Conservation (phyloP, 805 yeast genomes). For the Pichia manshurica region DNA sequence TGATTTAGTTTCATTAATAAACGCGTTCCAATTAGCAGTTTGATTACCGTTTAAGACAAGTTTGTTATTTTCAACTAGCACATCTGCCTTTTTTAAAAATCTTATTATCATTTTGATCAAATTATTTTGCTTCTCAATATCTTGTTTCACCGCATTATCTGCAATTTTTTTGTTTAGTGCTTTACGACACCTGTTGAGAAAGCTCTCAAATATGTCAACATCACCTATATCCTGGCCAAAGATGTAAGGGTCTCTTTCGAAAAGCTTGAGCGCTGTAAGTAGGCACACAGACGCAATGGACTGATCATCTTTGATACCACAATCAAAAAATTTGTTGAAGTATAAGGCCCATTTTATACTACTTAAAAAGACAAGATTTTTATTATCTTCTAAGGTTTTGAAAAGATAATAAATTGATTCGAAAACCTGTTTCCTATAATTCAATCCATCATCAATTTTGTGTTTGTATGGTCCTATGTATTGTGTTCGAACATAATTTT, state of each 20-base stretch:
- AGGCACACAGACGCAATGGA: conserved; percentile 52
- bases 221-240: conserved; percentile 17
- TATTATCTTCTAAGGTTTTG: conserved; percentile 28
- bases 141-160: conserved; percentile 64
- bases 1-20: conserved; percentile 14
- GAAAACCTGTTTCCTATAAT: conserved; percentile 63
- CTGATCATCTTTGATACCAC: conserved; percentile 56
- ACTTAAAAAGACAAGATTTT: conserved; percentile 17
- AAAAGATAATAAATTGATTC: conserved; percentile 59
- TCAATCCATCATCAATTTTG: conserved; percentile 71
- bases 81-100: conserved; percentile 25
- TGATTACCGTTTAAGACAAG: conserved; percentile 20
- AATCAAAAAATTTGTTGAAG: conserved; percentile 37
- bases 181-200: conserved; percentile 36
- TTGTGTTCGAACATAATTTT: conserved; percentile 54
- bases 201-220: conserved; percentile 17
- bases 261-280: conserved; percentile 37
- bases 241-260: conserved; percentile 26
- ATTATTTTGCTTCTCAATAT: conserved; percentile 52
- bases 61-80: conserved; percentile 16
- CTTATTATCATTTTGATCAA: conserved; percentile 29
- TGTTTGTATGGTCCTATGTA: conserved; percentile 88
- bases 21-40: conserved; percentile 21
- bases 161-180: conserved; percentile 44
- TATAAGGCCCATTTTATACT: conserved; percentile 24